These are phyloP conservation scores for Sugiyamaella valdiviana DNA, from an alignment of 805 yeast genomes.

Conservation along the genomic window DNA sequence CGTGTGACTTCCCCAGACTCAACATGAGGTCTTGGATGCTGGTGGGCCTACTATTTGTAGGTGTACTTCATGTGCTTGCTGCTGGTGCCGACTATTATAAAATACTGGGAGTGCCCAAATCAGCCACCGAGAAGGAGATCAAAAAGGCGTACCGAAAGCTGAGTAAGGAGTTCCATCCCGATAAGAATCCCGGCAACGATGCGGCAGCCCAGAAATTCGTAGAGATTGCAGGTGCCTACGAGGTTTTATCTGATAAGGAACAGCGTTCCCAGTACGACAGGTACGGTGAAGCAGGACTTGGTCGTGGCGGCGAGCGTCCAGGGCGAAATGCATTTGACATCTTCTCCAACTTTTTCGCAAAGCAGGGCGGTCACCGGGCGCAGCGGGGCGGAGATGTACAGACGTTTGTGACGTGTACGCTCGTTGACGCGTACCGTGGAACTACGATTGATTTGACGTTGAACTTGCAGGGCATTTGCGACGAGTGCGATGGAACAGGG, in stretches of 20 bases:
- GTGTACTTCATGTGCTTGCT: background rate
- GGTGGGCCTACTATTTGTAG: background rate
- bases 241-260: constrained; percentile 74
- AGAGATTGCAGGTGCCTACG: constrained; percentile 91
- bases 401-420: constrained; percentile 48
- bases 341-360: constrained; percentile 59
- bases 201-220: constrained; percentile 81
- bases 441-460: constrained; percentile 51
- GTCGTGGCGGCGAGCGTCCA: constrained; percentile 36
- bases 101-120: constrained; percentile 61
- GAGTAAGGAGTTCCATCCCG: constrained; percentile 88
- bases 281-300: constrained; percentile 72
- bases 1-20: background rate
- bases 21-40: background rate
- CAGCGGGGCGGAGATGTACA: constrained; percentile 58
- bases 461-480: constrained; percentile 69
- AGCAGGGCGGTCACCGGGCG: constrained; percentile 32
- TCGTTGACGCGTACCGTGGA: constrained; percentile 72
- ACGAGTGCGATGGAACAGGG: constrained; percentile 77
- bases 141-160: constrained; percentile 77
- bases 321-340: constrained; percentile 48
- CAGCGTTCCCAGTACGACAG: constrained; percentile 85
- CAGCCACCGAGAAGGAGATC: constrained; percentile 74
- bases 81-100: constrained; percentile 1
- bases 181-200: constrained; percentile 74